A percentile compares a stretch with the other conserved stretches of the same genome.
Conservation (phyloP, 495 filamentous ascomycete genomes). For the Aspergillus nanangensis region DNA sequence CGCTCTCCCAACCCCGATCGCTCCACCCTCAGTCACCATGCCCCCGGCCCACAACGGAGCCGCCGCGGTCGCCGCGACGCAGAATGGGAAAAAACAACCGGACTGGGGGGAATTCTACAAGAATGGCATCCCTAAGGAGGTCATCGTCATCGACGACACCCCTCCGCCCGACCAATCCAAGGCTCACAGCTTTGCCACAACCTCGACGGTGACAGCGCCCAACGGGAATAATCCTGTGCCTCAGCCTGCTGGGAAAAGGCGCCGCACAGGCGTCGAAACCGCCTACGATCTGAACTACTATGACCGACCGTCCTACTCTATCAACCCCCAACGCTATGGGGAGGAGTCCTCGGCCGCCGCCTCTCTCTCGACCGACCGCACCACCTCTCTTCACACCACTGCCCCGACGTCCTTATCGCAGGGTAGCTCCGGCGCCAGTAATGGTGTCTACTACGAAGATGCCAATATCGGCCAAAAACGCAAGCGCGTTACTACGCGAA, state of each 20-base stretch:
- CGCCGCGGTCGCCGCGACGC: slow-evolving; percentile 29
- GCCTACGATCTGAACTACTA: slow-evolving; percentile 63
- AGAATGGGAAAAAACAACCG: slow-evolving; percentile 55
- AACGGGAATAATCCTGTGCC: slow-evolving; percentile 26
- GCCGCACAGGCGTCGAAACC: slow-evolving; percentile 57
- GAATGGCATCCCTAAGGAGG: slow-evolving; percentile 86
- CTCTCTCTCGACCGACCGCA: slow-evolving; percentile 79
- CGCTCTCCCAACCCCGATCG: background rate
- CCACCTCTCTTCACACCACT: slow-evolving; percentile 81
- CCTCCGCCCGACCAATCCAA: slow-evolving; percentile 58
- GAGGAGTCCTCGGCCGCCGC: slow-evolving; percentile 60
- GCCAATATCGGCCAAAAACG: slow-evolving; percentile 72
- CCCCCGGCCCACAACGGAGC: slow-evolving; percentile 24
- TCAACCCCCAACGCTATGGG: slow-evolving; percentile 64
- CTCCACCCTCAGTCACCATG: slow-evolving; percentile 10
- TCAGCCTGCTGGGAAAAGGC: slow-evolving; percentile 59
- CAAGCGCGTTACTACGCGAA: slow-evolving; percentile 73
- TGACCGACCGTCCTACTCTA: slow-evolving; percentile 59
- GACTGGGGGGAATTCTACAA: slow-evolving; percentile 91
- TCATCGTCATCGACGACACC: slow-evolving; percentile 95
- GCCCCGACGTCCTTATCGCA: slow-evolving; percentile 85
- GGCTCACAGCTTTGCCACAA: slow-evolving; percentile 22
- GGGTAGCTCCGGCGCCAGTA: slow-evolving; percentile 56
- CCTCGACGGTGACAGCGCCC: slow-evolving; percentile 14
- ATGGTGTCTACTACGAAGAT: slow-evolving; percentile 49